phyloP scores from a whole-genome alignment of 345 rosid species.

The Dovyalis caffra region DNA sequence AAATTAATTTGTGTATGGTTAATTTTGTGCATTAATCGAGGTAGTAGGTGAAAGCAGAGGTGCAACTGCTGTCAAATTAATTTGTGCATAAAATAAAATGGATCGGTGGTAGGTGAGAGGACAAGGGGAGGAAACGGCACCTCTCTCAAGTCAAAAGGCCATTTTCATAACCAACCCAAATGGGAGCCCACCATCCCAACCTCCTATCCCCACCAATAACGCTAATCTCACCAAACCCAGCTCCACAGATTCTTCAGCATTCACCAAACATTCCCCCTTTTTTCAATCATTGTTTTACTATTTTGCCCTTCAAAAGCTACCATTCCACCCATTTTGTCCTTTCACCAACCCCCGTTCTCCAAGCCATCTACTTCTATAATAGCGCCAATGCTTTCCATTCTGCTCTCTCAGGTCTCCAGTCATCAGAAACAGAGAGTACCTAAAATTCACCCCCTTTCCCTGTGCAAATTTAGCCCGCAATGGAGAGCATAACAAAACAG shows the following conservation, averaged over 20 bases:
- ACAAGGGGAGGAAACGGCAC: background rate
- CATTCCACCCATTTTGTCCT: background rate
- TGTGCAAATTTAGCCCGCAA: background rate
- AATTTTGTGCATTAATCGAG: no score
- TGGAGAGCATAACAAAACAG: background rate
- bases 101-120: background rate
- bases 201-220: background rate
- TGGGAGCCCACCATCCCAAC: background rate
- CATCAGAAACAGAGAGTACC: background rate
- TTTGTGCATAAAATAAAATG: background rate
- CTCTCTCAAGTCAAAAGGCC: conserved; percentile 4
- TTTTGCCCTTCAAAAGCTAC: background rate
- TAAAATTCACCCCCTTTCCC: background rate
- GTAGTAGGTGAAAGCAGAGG: conserved; percentile 1
- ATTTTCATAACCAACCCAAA: background rate
- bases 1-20: background rate
- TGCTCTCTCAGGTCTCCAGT: conserved; percentile 8
- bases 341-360: conserved; percentile 12
- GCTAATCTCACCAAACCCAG: conserved; percentile 19
- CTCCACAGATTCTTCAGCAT: background rate
- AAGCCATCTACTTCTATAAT: background rate
- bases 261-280: conserved; percentile 8
- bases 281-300: background rate
- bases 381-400: background rate
- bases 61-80: background rate